These are phyloP conservation scores for Suillus paluster DNA, from an alignment of 768 basidiomycete genomes.

Conservation along the genomic window DNA sequence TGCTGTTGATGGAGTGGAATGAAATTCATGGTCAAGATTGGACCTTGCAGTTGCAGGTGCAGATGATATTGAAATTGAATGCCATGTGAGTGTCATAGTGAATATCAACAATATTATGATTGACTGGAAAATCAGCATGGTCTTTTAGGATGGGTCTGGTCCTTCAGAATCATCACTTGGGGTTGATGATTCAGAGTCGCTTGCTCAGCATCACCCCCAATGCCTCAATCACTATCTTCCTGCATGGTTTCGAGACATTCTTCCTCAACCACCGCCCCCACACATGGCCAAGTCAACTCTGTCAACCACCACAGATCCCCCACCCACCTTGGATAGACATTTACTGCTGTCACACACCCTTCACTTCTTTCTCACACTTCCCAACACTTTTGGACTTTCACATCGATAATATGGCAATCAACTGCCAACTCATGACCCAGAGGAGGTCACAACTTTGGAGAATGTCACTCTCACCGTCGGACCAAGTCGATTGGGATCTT, in stretches of 20 bases:
- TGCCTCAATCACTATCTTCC: constrained; percentile 1
- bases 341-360: not conserved
- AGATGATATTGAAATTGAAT: not conserved
- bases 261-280: constrained; percentile 8
- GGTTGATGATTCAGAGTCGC: not conserved
- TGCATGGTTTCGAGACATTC: constrained; percentile 4
- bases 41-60: not conserved
- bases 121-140: not conserved
- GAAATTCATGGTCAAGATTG: not conserved
- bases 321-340: not conserved
- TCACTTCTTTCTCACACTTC: constrained; percentile 4
- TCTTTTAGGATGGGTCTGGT: not conserved
- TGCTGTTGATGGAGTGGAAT: not conserved
- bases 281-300: not conserved
- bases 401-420: not conserved
- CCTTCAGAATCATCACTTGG: not conserved
- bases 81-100: not conserved
- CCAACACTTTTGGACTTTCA: constrained; percentile 6
- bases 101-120: not conserved
- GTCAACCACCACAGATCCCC: not conserved
- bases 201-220: constrained; percentile 2
- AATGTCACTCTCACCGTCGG: not conserved
- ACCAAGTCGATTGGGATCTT: not conserved
- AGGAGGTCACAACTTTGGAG: not conserved
- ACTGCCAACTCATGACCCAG: constrained; percentile 10